Base-by-base conservation (phyloP, 2,329 filamentous ascomycete genomes). In the Pseudocercospora cruenta region DNA sequence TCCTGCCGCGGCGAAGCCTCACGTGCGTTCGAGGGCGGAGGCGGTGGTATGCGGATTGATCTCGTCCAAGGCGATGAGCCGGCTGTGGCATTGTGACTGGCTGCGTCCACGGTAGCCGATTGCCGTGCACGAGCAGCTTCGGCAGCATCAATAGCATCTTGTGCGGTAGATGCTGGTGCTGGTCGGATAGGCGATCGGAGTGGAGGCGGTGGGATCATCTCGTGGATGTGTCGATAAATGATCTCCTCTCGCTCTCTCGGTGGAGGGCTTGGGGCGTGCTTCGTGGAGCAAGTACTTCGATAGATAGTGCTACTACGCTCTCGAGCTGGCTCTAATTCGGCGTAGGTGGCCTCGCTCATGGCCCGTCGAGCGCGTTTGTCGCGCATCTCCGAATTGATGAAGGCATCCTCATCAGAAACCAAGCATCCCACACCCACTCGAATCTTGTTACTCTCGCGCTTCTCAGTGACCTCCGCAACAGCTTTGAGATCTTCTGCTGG, bases 381-480 rank as follows among this genome's bases (percentile, higher is more conserved):
- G 16, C 63, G 58, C 62, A 69, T 62, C 54, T 71, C 67, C 16
- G 67, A 62, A 22, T 67, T 65, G 5, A 62, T 64, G 45, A 72
- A 43, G 39, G 68, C 69, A 43, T 68, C 69, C 8, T 71, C 67
- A 10, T 73, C 67, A 4, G 69, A 66, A 16, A 76, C 64, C 26
- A 75, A 67, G 26, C 65, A 66, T 49, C 63, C 64, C 22, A 77
- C 45, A n/a, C 75, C 75, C 5, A 76, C 51, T 36, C 68, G 71
- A 45, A 74, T 68, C 31, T 71, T 65, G 54, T 73, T 70, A 65
- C 74, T 77, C 47, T 74, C 70, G 28, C 64, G 31, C 24, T 69
- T 24, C 49, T 67, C 63, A 9, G 71, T 63, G 16, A 74, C 36
- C 16, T 73, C 67, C 14, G 65, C 62, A 16, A 61, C 60, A 4